Evolutionary conservation across 345 rosid species (phyloP).

Genomic region (Syzygium oleosum): DNA sequence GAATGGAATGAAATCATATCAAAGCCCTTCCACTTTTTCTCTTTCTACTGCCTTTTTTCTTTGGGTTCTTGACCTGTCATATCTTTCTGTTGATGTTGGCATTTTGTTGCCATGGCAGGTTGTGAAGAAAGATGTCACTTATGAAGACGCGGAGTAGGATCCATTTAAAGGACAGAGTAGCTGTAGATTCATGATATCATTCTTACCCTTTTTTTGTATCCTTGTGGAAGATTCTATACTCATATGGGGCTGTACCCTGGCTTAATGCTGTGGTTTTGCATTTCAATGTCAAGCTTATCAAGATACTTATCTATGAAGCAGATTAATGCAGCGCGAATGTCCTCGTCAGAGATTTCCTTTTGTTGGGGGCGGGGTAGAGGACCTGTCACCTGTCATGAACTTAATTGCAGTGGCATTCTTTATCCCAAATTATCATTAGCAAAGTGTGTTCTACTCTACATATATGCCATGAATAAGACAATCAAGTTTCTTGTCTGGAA

Average conservation of each 20-base stretch:
- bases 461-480: neutral
- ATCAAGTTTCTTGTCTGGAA: neutral
- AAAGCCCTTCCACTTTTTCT: neutral
- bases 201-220: neutral
- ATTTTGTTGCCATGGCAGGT: constrained; percentile 27
- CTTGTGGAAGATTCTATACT: neutral
- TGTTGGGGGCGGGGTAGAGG: neutral
- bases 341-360: neutral
- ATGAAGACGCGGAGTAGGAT: constrained; percentile 25
- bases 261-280: neutral
- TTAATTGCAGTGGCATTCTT: neutral
- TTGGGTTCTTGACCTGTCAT: neutral
- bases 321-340: neutral
- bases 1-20: neutral
- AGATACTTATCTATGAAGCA: neutral
- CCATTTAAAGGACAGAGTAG: neutral
- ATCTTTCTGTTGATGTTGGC: neutral
- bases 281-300: neutral
- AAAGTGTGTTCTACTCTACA: neutral
- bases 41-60: neutral
- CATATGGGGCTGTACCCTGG: neutral
- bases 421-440: neutral
- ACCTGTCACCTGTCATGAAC: neutral
- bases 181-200: neutral
- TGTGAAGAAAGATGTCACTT: constrained; percentile 40